phyloP scores from a whole-genome alignment of 768 basidiomycete species.

The Austroboletus eburneus region DNA sequence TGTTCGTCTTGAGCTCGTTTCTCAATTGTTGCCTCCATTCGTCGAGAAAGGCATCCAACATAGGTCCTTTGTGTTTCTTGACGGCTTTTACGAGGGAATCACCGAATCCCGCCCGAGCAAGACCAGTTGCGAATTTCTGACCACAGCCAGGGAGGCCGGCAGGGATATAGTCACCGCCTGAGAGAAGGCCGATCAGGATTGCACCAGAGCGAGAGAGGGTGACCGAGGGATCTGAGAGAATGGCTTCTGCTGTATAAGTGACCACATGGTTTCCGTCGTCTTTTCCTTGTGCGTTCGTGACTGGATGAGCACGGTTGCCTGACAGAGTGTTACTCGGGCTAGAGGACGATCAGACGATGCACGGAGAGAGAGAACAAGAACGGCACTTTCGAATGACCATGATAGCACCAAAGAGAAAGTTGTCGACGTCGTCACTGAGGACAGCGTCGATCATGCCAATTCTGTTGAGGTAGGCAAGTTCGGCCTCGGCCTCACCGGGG shows the following conservation, averaged over 20 bases:
- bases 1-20: constrained; percentile 66
- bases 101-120: constrained; percentile 80
- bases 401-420: constrained; percentile 82
- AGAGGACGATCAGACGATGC: constrained; percentile 6
- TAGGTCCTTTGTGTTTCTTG: constrained; percentile 39
- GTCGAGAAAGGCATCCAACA: constrained; percentile 51
- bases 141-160: constrained; percentile 69
- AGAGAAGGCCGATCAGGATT: constrained; percentile 78
- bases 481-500: constrained; percentile 94
- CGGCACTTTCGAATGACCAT: constrained; percentile 79
- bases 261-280: constrained; percentile 69
- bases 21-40: constrained; percentile 61
- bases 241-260: constrained; percentile 35
- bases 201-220: constrained; percentile 60
- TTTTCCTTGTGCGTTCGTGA: constrained; percentile 61
- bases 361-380: neutral
- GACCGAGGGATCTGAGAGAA: constrained; percentile 43
- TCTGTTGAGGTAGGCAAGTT: constrained; percentile 80
- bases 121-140: constrained; percentile 63
- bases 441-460: constrained; percentile 84
- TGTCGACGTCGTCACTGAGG: constrained; percentile 92
- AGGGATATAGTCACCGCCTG: constrained; percentile 88
- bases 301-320: constrained; percentile 62
- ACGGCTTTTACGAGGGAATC: constrained; percentile 64
- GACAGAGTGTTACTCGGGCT: constrained; percentile 71